Evolutionary conservation across 2,329 filamentous ascomycete species (phyloP).

Genomic region (Paecilomyces sp.): DNA sequence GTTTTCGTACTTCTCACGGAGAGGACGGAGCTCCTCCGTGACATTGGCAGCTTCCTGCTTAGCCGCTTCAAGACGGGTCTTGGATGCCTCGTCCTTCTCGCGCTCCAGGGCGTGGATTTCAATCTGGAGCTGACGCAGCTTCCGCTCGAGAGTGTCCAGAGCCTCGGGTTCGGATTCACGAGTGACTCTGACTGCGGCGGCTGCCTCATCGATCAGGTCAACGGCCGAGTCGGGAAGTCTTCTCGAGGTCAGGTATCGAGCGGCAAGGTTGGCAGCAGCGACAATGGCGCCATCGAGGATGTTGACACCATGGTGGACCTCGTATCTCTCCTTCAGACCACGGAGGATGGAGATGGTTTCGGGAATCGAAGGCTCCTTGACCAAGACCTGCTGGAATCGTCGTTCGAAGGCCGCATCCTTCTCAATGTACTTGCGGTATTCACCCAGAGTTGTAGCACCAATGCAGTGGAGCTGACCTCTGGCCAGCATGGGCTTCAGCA

Average conservation of each 20-base stretch:
- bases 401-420: slow-evolving; percentile 98
- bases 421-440: slow-evolving; percentile 98
- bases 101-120: slow-evolving; percentile 92
- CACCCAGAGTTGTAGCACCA: slow-evolving; percentile 86
- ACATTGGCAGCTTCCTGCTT: slow-evolving; percentile 90
- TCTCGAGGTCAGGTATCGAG: slow-evolving; percentile 84
- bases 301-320: slow-evolving; percentile 95
- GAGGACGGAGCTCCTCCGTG: slow-evolving; percentile 81
- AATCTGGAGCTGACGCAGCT: slow-evolving; percentile 84
- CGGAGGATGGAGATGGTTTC: slow-evolving; percentile 98
- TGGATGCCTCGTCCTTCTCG: slow-evolving; percentile 91
- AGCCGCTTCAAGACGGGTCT: slow-evolving; percentile 71
- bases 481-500: slow-evolving; percentile 96
- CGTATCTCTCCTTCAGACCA: slow-evolving; percentile 95
- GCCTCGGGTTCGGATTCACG: slow-evolving; percentile 94
- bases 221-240: slow-evolving; percentile 94
- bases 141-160: slow-evolving; percentile 88
- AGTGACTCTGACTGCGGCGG: slow-evolving; percentile 90
- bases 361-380: slow-evolving; percentile 81
- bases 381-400: slow-evolving; percentile 95
- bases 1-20: slow-evolving; percentile 90
- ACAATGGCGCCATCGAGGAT: slow-evolving; percentile 94
- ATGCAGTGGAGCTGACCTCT: slow-evolving; percentile 96
- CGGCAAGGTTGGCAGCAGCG: slow-evolving; percentile 80
- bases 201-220: slow-evolving; percentile 91